Evolutionary conservation across 805 yeast genomes (phyloP), one percentile per base, ranked within the genome.

Genomic region (Hanseniaspora hatyaiensis): DNA sequence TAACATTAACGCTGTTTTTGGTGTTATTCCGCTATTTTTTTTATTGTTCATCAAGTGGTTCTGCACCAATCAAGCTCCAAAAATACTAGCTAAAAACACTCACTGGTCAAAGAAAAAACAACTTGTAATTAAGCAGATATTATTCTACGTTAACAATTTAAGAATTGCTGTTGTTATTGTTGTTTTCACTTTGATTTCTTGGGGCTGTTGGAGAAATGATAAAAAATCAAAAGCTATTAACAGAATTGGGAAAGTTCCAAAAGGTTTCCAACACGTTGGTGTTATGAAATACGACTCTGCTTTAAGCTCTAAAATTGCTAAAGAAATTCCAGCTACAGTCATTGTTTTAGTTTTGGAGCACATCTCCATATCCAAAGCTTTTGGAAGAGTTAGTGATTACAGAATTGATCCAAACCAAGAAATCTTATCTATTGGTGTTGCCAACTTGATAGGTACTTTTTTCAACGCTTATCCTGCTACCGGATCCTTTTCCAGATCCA

Each of bases 391-490:
- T 54, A 87, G 88, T 60, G 95, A 85, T 61, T 88, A 88, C 66
- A 85, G 84, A 57, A 80, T 88, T 57, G 75, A 80, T 51, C 95
- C 96, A 41, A 89, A 88, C 65, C 96, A 88, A 70, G 96, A 88
- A 64, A 73, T 88, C 48, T 74, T 88, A 59, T 96, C 96, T 34
- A 88, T 88, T 64, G 96, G 96, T 58, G 83, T 82, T 39, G 81
- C 92, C 47, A 88, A 88, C 65, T 71, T 88, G 62, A 71, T 88
- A 55, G 96, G 96, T 55, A 85, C 95, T 18, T 85, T 87, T 60
- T 88, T 88, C 74, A 73, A 77, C 58, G 95, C 96, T 6, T 88
- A 88, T 63, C 96, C 96, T 8, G 87, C 95, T 6, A 88, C 96
- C 4, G 96, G 96, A 39, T 88, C 96, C 1, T 88, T 88, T 64